These are phyloP conservation scores for Sclerospora graminicola DNA, from an alignment of 352 stramenopile genomes.

Conservation along the genomic window DNA sequence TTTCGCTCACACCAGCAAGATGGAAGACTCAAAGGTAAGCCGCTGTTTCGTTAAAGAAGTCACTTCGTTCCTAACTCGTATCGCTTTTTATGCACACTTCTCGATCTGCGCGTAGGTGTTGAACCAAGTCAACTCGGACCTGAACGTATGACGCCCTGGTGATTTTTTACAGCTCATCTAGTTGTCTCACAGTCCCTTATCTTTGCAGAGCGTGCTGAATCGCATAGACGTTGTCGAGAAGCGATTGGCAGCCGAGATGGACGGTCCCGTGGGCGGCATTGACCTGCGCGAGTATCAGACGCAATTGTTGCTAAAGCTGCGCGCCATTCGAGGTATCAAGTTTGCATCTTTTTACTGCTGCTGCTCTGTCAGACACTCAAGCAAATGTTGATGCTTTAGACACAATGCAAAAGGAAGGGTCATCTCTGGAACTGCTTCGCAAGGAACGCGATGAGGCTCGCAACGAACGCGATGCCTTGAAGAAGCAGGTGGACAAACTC, in stretches of 20 bases:
- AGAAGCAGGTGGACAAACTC: constrained; percentile 72
- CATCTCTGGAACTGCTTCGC: constrained; percentile 47
- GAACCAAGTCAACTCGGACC: constrained; percentile 23
- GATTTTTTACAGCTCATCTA: not conserved
- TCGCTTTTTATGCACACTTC: too few species aligned
- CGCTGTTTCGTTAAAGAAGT: too few species aligned
- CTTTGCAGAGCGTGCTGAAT: constrained; percentile 29
- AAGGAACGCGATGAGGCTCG: constrained; percentile 50
- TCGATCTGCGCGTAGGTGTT: constrained; percentile 4
- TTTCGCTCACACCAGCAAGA: too few species aligned
- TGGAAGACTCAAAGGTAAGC: too few species aligned
- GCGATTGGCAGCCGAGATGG: constrained; percentile 24
- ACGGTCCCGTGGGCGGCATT: constrained; percentile 46
- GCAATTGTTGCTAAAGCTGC: constrained; percentile 47
- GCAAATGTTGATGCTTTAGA: constrained; percentile 22
- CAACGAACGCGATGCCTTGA: constrained; percentile 41
- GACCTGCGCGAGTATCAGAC: constrained; percentile 64
- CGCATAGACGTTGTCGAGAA: constrained; percentile 42
- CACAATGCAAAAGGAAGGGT: constrained; percentile 52
- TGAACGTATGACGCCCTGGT: constrained; percentile 15
- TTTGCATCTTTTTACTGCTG: not conserved
- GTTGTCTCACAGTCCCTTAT: not conserved
- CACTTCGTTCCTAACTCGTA: too few species aligned
- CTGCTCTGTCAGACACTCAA: not conserved
- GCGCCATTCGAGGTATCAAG: constrained; percentile 36